Base-by-base conservation (phyloP, 202 grass and related monocot species). In the Zoysia matrella region DNA sequence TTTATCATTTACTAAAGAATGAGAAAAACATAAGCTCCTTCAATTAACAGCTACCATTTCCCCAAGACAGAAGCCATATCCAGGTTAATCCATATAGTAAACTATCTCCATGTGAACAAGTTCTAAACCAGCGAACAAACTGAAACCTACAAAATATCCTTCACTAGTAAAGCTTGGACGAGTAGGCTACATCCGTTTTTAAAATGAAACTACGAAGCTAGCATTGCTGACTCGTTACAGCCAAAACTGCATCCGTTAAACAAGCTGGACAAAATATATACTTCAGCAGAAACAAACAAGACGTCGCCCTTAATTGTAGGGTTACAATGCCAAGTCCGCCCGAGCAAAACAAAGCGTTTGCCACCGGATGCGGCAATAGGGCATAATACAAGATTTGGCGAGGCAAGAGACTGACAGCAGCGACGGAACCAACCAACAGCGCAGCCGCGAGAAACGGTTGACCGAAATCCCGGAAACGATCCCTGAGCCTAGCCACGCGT, bases 291-390 rank as follows among this genome's bases (percentile, higher is more conserved):
- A 79, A 76, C 9, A 70, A 86, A 86, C 66, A 89, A 77, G 44
- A 52, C 54, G 9, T 61, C 67, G 55, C 47, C 78, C 69, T 89
- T 67, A 82, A 81, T 22, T 22, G 22, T 22, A 22, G 22, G 22
- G 22, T 22, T 22, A 22, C 53, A 83, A 90, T 83, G 74, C 79
- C 70, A 75, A 73, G 79, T 51, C 65, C 5, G 43, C 40, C 43
- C 67, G 78, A 69, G 71, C 77, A 73, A 60, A 72, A 50, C 16
- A 74, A 83, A 90, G 74, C 69, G 71, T 12, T 74, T 82, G 74
- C 69, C 78, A 86, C 69, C 74, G 57, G 52, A 68, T 53, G 71
- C 15, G 48, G 15, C 22, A 82, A 69, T 69, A 86, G 8, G 22
- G 22, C 22, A 22, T 22, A 22, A 22, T 22, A 22, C 22, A 22